A percentile compares a stretch with the other conserved stretches of the same genome.
Conservation (phyloP, 176 grass and related monocot genomes). For the Themeda triandra region DNA sequence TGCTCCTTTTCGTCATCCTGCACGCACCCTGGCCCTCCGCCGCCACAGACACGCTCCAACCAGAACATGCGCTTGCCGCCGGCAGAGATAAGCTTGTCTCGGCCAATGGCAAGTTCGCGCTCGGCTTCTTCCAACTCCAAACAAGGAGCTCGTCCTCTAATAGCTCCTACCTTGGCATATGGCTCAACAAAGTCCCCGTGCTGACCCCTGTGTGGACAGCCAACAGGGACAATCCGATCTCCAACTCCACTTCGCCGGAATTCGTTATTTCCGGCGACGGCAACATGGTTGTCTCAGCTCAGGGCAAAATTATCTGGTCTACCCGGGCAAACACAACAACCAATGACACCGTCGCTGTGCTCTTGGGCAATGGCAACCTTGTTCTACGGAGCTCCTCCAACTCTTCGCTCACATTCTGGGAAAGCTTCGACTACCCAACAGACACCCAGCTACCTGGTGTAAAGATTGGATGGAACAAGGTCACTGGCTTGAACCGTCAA, state of each 20-base stretch:
- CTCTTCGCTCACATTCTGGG: constrained; percentile 17
- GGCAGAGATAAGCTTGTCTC: not conserved
- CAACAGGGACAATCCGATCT: constrained; percentile 39
- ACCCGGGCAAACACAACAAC: constrained; percentile 14
- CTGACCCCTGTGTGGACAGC: constrained; percentile 49
- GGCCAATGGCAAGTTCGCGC: constrained; percentile 29
- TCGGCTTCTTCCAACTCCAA: constrained; percentile 48
- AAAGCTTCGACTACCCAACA: constrained; percentile 64
- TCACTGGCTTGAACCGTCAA: constrained; percentile 9
- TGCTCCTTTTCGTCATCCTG: too few relatives aligned
- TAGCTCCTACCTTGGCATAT: not conserved
- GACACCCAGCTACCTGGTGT: constrained; percentile 31
- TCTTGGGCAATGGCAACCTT: constrained; percentile 44
- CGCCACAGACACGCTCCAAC: too few relatives aligned
- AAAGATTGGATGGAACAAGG: constrained; percentile 48
- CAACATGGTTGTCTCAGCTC: too few relatives aligned
- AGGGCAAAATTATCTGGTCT: constrained; percentile 34
- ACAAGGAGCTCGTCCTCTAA: too few relatives aligned
- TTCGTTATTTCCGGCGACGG: too few relatives aligned
- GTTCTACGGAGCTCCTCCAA: constrained; percentile 30
- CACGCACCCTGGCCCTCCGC: too few relatives aligned
- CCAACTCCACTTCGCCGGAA: not conserved
- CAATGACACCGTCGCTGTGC: constrained; percentile 2
- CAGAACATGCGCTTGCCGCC: too few relatives aligned
- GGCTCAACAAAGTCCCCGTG: constrained; percentile 44